Evolutionary conservation across 2,329 filamentous ascomycete species (phyloP), one percentile per base, ranked within the genome.

Genomic region (Trichoderma gracile): DNA sequence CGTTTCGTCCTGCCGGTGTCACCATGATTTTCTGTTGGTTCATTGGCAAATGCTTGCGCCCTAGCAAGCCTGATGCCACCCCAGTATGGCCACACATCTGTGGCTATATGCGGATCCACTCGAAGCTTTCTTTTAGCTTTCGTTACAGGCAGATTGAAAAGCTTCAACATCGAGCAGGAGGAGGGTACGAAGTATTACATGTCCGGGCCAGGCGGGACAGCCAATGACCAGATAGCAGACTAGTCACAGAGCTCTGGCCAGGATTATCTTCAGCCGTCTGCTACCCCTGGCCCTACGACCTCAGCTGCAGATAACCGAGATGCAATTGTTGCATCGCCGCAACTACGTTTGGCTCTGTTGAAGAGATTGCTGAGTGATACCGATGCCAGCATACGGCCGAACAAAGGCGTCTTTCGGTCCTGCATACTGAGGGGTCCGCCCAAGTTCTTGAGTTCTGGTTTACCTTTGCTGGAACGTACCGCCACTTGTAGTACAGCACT

Each of bases 261-360:
- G 49, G 58, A 2, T 43, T 25, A 17, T 46, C 45, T 33, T 62
- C 58, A 62, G 58, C 58, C 49, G 58, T 53, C 49, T 53, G 42
- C 49, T 33, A 21, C 8, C 58, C 58, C 49, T 54, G 58, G 49
- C 49, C 58, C 49, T 54, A 47, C 33, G 38, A 57, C 23, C 38
- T 65, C 54, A 60, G 55, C 63, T 65, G 56, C 56, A 60, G 55
- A 65, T 65, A 65, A 49, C 49, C 63, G 63, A 65, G 63, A 65
- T 65, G 50, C n/a, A 64, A 56, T 45, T 40, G 47, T 40, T 64
- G 27, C 55, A 64, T 64, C 55, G 50, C 40, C 46, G 47, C 47
- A 64, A 59, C 50, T 58, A 17, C 40, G 50, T 46, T 62, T n/a
- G 38, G 49, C 27, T 53, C 14, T 21, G 49, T 25, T 62, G 25